Evolutionary conservation across 495 filamentous ascomycete genomes (phyloP), one percentile per base, ranked within the genome.

Genomic region (Trichoderma gamsii): DNA sequence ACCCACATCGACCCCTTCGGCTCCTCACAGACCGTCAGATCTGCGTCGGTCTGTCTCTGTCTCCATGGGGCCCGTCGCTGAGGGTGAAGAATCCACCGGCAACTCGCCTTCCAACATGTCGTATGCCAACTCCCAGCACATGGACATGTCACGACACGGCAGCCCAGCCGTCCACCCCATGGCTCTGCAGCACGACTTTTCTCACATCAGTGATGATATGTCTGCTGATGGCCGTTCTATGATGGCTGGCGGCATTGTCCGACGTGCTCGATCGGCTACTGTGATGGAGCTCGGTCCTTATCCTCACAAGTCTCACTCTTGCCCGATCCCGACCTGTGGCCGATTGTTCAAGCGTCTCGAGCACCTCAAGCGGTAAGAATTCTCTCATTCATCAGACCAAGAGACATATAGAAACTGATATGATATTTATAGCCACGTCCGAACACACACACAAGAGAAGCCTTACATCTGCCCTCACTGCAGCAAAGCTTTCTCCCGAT

Each of bases 371-470:
- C 89, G 95, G 92, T 97, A 91, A 86, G 91, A 79, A 77, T 74
- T 74, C n/a, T n/a, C n/a, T n/a, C n/a, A n/a, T n/a, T n/a, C n/a
- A n/a, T n/a, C n/a, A n/a, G n/a, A n/a, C n/a, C n/a, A n/a, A n/a
- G n/a, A n/a, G n/a, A n/a, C n/a, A n/a, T n/a, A n/a, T n/a, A n/a
- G n/a, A n/a, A n/a, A n/a, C n/a, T n/a, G n/a, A n/a, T n/a, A n/a
- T n/a, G n/a, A n/a, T n/a, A n/a, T 78, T 84, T 89, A 79, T 78
- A 97, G 93, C 82, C 95, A 99, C 84, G 96, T 99, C 79, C 90
- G 95, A 78, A 99, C 95, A 75, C 95, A 99, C 83, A 99, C 95
- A 25, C 95, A 99, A 86, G 95, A 99, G 82, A 89, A 94, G 82
- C 95, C 95, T 72, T 99, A 99, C 79, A 88, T 92, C 73, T 99